Evolutionary conservation across 2,329 filamentous ascomycete species (phyloP), one percentile per base, ranked within the genome.

Genomic region (Balansia obtecta): DNA sequence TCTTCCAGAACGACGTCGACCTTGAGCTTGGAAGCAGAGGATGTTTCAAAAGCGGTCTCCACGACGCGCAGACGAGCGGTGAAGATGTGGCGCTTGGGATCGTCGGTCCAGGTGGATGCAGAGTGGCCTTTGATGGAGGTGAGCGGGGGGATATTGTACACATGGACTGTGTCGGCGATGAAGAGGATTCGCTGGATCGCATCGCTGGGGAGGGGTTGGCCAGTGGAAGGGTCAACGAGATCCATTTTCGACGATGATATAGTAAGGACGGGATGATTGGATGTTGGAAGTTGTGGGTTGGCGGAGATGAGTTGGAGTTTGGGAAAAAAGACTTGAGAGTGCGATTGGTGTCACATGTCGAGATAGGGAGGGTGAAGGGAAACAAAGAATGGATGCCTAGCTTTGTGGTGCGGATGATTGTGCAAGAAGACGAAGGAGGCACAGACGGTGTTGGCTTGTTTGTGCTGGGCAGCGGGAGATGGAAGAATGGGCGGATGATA

Each of bases 121-220:
- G 76, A 77, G 73, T 95, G 86, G 65, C 88, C 88, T 65, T 85
- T 85, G 59, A 82, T 88, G 16, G 83, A 85, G 43, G 83, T 76
- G 52, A 89, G 73, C 22, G 88, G 88, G 16, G 88, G 88, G 65
- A 94, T 89, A 62, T 85, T 82, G 75, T 95, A 95, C 72, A 95
- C 78, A 71, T 94, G 87, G 56, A 93, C 84, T 56, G 76, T 73
- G 60, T 76, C 71, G 55, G 83, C 79, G 65, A 89, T 72, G 76
- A 88, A 90, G 65, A 94, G 83, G 63, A 93, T 74, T 65, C 88
- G 83, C 68, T 93, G 86, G 68, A 94, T 91, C 59, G 88, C 85
- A 63, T 87, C 85, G 48, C 79, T 64, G 50, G 86, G 83, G 57
- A 88, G 76, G 56, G 82, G 67, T 34, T 70, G 71, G 59, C 83